These are phyloP conservation scores for Carpinus viminea DNA, from an alignment of 306 rosid species.

Conservation along the genomic window DNA sequence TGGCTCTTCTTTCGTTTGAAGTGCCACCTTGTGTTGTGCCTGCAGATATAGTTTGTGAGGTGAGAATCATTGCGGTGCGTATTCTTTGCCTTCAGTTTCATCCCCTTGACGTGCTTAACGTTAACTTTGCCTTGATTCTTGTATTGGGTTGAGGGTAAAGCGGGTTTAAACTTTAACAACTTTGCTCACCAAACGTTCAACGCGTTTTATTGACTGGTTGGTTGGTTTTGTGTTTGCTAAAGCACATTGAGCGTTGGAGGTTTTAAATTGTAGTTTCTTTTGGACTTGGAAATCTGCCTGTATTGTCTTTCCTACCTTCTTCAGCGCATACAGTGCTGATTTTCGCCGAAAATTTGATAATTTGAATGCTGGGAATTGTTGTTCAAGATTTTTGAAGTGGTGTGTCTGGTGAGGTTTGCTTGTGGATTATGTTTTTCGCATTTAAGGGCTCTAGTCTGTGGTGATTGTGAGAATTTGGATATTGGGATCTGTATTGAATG, in stretches of 20 bases:
- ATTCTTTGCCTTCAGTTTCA: slow-evolving; percentile 21
- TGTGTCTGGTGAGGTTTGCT: slow-evolving; percentile 20
- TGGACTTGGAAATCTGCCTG: slow-evolving; percentile 14
- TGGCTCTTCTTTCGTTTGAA: neutral
- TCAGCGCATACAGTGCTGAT: neutral
- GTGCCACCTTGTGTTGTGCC: neutral
- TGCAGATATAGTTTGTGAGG: neutral
- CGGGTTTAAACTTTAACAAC: slow-evolving; percentile 28
- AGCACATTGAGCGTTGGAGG: slow-evolving; percentile 5
- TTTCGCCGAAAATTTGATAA: slow-evolving; percentile 8
- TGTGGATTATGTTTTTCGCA: slow-evolving; percentile 21
- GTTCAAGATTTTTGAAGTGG: slow-evolving; percentile 17
- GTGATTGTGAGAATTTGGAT: slow-evolving; percentile 11
- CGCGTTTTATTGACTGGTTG: slow-evolving; percentile 29
- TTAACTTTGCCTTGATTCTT: slow-evolving; percentile 8
- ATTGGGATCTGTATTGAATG: neutral
- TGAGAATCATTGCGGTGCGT: neutral
- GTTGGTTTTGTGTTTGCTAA: slow-evolving; percentile 24
- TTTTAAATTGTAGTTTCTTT: neutral
- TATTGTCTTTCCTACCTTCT: slow-evolving; percentile 16
- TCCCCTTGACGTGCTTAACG: neutral
- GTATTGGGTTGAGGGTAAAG: slow-evolving; percentile 24
- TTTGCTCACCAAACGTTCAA: slow-evolving; percentile 43
- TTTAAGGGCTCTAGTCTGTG: neutral
- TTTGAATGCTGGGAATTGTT: slow-evolving; percentile 22